Evolutionary conservation across 192 early-diverging fungal genomes (phyloP).

Genomic region (Glomus cerebriforme): DNA sequence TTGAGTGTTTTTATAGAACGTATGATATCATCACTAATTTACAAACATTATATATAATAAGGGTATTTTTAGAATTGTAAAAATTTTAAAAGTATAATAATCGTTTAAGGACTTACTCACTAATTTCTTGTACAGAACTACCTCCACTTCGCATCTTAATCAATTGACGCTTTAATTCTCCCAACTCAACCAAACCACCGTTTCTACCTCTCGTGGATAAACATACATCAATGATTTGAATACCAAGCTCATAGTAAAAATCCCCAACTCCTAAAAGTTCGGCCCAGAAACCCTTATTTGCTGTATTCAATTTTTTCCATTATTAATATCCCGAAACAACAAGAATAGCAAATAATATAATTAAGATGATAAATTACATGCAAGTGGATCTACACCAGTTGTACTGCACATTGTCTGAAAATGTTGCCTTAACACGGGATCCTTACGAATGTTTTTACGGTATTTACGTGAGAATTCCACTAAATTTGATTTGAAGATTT

Average conservation of each 20-base stretch:
- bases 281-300: constrained; percentile 95
- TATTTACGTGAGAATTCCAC: constrained; percentile 86
- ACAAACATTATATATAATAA: constrained; percentile 30
- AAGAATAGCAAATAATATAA: background rate
- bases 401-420: constrained; percentile 93
- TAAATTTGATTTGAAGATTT: constrained; percentile 77
- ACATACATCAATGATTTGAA: constrained; percentile 93
- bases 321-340: background rate
- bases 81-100: background rate
- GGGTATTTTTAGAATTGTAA: constrained; percentile 11
- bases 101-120: constrained; percentile 39
- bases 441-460: constrained; percentile 82
- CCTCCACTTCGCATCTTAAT: constrained; percentile 58
- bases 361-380: constrained; percentile 52
- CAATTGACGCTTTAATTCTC: constrained; percentile 73
- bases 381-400: constrained; percentile 94
- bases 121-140: constrained; percentile 44
- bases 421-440: constrained; percentile 83
- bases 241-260: constrained; percentile 95
- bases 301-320: constrained; percentile 38
- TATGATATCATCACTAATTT: constrained; percentile 79
- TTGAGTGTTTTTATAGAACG: constrained; percentile 82
- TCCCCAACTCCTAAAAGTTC: constrained; percentile 93
- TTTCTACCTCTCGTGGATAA: constrained; percentile 80
- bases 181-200: constrained; percentile 89